Conservation (phyloP, 148 eudicot species). For the Rhododendron simsii region DNA sequence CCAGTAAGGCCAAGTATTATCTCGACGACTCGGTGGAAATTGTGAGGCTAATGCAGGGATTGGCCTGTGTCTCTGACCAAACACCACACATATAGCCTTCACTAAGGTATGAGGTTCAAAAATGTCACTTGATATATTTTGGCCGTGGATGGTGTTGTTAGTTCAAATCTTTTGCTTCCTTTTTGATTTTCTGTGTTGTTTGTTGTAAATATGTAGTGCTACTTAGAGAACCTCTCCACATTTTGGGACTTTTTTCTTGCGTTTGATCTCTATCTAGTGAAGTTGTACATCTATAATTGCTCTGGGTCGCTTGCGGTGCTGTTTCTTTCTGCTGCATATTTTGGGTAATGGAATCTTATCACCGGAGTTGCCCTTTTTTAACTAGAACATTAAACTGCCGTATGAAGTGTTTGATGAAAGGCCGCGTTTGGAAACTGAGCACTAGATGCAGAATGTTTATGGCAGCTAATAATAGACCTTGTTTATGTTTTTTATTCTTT, state of each 20-base stretch:
- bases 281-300: not conserved
- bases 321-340: not conserved
- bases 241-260: not conserved
- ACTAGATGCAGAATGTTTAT: too few species aligned
- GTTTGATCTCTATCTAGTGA: not conserved
- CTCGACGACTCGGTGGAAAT: slow-evolving; percentile 52
- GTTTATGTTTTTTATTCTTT: too few species aligned
- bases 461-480: too few species aligned
- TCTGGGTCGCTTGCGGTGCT: not conserved
- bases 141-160: not conserved
- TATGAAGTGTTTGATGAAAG: too few species aligned
- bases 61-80: slow-evolving; percentile 46
- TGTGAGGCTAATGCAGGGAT: slow-evolving; percentile 44
- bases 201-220: not conserved
- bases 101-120: not conserved
- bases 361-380: not conserved
- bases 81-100: slow-evolving; percentile 8
- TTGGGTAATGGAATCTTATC: not conserved
- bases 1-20: slow-evolving; percentile 57
- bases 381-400: not conserved
- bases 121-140: not conserved
- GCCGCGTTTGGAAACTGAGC: too few species aligned
- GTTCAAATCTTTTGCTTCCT: not conserved
- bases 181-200: not conserved
- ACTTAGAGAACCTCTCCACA: not conserved